phyloP scores from a whole-genome alignment of 1,284 basidiomycete species.

The Irpex rosettiformis region DNA sequence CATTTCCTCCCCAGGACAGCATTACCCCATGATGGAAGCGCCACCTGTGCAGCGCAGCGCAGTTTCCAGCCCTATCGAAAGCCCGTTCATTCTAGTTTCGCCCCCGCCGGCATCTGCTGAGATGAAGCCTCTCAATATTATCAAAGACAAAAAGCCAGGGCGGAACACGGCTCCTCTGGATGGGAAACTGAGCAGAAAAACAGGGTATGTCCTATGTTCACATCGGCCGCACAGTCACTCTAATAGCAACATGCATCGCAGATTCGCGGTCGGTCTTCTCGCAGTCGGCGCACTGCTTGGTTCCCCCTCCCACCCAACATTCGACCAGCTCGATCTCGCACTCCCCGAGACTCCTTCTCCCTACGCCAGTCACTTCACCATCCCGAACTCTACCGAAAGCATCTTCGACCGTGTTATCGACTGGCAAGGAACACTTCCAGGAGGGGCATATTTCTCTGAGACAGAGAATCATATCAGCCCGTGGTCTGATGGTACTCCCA shows the following conservation, averaged over 20 bases:
- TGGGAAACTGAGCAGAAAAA: background rate
- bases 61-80: background rate
- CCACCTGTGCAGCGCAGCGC: background rate
- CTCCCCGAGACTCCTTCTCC: background rate
- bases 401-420: background rate
- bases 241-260: background rate
- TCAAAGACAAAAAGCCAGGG: background rate
- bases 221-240: background rate
- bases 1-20: background rate
- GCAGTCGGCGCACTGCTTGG: conserved; percentile 10
- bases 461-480: background rate
- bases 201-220: conserved; percentile 5
- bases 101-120: background rate
- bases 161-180: background rate
- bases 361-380: background rate
- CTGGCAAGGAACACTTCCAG: background rate
- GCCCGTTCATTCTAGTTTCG: background rate
- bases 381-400: background rate
- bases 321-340: background rate
- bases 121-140: background rate
- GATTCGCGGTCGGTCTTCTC: conserved; percentile 12
- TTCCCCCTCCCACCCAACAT: background rate
- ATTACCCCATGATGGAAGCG: background rate
- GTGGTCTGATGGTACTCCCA: background rate
- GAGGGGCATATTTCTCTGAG: background rate